Evolutionary conservation across 2,329 filamentous ascomycete species (phyloP).

Genomic region (Incumbomyces delicatus): DNA sequence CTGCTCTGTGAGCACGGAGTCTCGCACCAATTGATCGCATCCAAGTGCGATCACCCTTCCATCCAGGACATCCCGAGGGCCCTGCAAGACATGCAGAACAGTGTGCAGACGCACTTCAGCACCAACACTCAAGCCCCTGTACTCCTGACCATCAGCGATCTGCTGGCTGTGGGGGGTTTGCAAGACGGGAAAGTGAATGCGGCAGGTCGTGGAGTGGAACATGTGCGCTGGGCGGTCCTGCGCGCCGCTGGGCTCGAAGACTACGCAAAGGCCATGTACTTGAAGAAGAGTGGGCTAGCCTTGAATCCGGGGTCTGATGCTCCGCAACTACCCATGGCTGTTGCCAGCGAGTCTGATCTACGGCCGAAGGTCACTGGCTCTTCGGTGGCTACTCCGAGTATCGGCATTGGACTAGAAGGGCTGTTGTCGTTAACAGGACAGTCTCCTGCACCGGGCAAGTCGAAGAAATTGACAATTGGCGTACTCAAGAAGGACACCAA

Average conservation of each 20-base stretch:
- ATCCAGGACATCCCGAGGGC: slow-evolving; percentile 29
- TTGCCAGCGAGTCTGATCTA: too few species aligned
- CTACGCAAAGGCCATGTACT: slow-evolving; percentile 16
- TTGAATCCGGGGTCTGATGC: too few species aligned
- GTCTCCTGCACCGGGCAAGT: too few species aligned
- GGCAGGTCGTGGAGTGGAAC: slow-evolving; percentile 49
- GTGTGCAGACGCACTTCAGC: slow-evolving; percentile 32
- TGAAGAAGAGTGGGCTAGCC: too few species aligned
- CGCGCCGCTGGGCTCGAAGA: slow-evolving; percentile 50
- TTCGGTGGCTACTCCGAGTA: too few species aligned
- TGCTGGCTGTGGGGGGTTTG: slow-evolving; percentile 29
- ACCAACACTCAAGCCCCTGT: slow-evolving; percentile 26
- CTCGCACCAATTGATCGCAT: slow-evolving; percentile 56
- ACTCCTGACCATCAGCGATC: slow-evolving; percentile 25
- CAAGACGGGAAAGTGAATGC: slow-evolving; percentile 50
- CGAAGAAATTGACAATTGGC: too few species aligned
- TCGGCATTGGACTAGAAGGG: too few species aligned
- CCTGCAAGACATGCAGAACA: slow-evolving; percentile 30
- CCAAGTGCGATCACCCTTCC: slow-evolving; percentile 47
- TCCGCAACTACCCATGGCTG: too few species aligned
- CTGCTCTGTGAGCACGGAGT: slow-evolving; percentile 48
- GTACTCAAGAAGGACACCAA: too few species aligned
- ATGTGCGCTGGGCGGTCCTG: slow-evolving; percentile 55
- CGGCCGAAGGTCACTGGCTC: too few species aligned
- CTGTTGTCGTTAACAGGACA: too few species aligned